Percentiles rank a stretch among this genome's conserved stretches.
Evolutionary conservation across 139 green algal genomes (phyloP).

Genomic region (Ulvella scutata): DNA sequence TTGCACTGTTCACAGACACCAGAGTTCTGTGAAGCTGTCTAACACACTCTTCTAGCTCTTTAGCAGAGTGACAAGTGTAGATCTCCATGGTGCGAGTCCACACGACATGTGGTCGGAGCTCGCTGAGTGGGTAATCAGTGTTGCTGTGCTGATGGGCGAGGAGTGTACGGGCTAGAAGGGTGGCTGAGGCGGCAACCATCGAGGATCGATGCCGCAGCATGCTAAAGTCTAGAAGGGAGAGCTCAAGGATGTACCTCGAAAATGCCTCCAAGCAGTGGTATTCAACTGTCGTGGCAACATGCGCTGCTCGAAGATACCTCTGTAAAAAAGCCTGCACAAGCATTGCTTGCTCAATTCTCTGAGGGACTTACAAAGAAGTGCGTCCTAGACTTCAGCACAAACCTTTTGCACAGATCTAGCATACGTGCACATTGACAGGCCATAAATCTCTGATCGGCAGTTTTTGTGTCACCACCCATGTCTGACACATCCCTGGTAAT

Average conservation of each 20-base stretch:
- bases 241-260: slow-evolving; percentile 74
- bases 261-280: slow-evolving; percentile 40
- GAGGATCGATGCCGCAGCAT: slow-evolving; percentile 64
- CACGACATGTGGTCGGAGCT: neutral
- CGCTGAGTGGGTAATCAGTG: neutral
- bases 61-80: slow-evolving; percentile 3
- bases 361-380: no score
- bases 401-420: no score
- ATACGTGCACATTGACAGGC: no score
- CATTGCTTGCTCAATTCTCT: slow-evolving; percentile 14
- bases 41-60: neutral
- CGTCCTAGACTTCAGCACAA: no score
- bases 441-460: no score
- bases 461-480: no score
- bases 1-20: neutral
- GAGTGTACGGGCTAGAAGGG: slow-evolving; percentile 52
- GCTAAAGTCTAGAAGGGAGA: slow-evolving; percentile 72
- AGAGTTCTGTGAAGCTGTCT: neutral
- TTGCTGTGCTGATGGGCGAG: slow-evolving; percentile 13
- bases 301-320: neutral
- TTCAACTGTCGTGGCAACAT: neutral
- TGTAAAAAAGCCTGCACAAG: neutral
- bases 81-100: slow-evolving; percentile 13
- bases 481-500: no score
- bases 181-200: slow-evolving; percentile 50